Evolutionary conservation across 2,329 filamentous ascomycete genomes (phyloP).

Genomic region (Penicillium olsonii): DNA sequence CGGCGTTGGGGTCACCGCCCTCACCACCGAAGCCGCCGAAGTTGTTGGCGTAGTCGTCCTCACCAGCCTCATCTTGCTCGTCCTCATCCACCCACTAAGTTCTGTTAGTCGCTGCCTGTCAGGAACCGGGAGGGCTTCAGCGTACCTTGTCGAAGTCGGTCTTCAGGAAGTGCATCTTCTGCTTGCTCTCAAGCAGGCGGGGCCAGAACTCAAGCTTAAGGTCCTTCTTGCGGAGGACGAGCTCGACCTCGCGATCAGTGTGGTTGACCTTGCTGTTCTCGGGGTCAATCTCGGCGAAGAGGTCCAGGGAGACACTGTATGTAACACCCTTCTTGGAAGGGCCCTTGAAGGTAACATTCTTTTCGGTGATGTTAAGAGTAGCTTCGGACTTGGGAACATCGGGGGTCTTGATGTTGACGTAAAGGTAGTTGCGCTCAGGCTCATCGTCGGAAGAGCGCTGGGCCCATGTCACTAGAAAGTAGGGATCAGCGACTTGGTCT

Average conservation of each 20-base stretch:
- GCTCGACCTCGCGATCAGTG: constrained; percentile 81
- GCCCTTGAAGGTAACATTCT: constrained; percentile 76
- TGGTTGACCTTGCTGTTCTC: constrained; percentile 83
- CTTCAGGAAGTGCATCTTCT: constrained; percentile 94
- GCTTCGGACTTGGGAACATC: constrained; percentile 76
- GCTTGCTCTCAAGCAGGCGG: constrained; percentile 82
- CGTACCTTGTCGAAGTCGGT: constrained; percentile 95
- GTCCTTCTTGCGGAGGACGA: constrained; percentile 97
- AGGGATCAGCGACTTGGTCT: constrained; percentile 12
- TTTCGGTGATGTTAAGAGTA: constrained; percentile 80
- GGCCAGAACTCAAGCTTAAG: constrained; percentile 95
- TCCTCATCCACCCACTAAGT: constrained; percentile 90
- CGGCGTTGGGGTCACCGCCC: constrained; percentile 16
- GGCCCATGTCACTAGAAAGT: constrained; percentile 84
- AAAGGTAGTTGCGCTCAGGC: constrained; percentile 87
- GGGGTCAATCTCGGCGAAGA: constrained; percentile 88
- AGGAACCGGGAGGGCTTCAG: background rate
- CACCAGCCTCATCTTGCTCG: constrained; percentile 87
- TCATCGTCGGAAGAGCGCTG: constrained; percentile 87
- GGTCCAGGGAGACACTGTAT: constrained; percentile 82
- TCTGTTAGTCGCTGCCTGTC: constrained; percentile 16
- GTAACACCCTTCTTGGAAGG: constrained; percentile 82
- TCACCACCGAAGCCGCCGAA: constrained; percentile 52
- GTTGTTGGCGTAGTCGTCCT: constrained; percentile 67
- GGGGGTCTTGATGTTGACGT: constrained; percentile 84